Evolutionary conservation across 1,139 yeast species (phyloP).

Genomic region (Blastobotrys persicus): DNA sequence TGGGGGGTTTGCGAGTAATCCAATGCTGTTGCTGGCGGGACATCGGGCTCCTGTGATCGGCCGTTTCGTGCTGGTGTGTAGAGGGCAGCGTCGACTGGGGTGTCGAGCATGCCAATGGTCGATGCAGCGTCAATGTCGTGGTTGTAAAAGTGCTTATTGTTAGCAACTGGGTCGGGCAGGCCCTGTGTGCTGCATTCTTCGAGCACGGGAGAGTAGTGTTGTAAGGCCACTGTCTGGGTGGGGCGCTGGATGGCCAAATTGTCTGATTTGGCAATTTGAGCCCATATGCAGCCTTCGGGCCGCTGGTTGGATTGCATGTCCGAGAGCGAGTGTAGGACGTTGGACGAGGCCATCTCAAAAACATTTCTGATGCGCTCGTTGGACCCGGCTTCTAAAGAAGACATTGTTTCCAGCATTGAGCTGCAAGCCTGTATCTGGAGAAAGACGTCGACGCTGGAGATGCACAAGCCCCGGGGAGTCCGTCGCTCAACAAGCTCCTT

Average conservation of each 20-base stretch:
- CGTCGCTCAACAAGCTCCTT: constrained; percentile 7
- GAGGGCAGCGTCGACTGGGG: not conserved
- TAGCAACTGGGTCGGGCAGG: not conserved
- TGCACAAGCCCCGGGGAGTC: constrained; percentile 9
- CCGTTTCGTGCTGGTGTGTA: not conserved
- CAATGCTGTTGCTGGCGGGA: not conserved
- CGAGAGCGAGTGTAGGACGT: constrained; percentile 7
- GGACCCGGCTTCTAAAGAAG: constrained; percentile 10
- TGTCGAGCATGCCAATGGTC: constrained; percentile 1
- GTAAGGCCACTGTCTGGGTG: not conserved
- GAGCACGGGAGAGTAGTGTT: not conserved
- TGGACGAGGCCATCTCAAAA: constrained; percentile 13
- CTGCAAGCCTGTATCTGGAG: constrained; percentile 14
- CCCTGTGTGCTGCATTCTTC: not conserved
- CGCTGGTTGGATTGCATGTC: not conserved
- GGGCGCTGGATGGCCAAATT: constrained; percentile 10
- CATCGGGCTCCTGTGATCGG: not conserved
- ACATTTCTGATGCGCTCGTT: constrained; percentile 13
- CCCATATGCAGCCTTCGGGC: constrained; percentile 7
- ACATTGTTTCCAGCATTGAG: constrained; percentile 13
- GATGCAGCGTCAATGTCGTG: constrained; percentile 9
- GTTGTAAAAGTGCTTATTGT: not conserved
- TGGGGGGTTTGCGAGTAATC: not conserved
- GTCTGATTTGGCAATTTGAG: constrained; percentile 11
- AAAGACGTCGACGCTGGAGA: constrained; percentile 12